A percentile compares a stretch with the other conserved stretches of the same genome.
These are phyloP conservation scores for Euphrasia confusa DNA, from an alignment of 257 asterid genomes.

Conservation along the genomic window DNA sequence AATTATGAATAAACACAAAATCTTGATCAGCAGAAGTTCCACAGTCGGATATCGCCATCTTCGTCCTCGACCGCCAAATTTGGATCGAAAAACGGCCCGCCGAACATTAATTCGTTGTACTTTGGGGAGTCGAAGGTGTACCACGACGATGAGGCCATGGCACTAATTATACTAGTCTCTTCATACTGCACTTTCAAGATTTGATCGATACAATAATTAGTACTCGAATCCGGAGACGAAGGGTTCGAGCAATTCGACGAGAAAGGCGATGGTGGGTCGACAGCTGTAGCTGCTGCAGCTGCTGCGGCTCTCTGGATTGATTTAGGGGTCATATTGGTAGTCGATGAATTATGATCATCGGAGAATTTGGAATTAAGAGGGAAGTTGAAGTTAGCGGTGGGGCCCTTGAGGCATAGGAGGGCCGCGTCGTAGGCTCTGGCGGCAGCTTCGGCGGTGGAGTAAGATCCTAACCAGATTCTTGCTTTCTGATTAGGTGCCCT, in stretches of 20 bases:
- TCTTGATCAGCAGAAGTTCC: slow-evolving; percentile 51
- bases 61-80: slow-evolving; percentile 41
- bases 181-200: slow-evolving; percentile 21
- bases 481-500: slow-evolving; percentile 94
- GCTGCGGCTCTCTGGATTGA: slow-evolving; percentile 75
- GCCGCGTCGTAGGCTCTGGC: slow-evolving; percentile 98
- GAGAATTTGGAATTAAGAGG: slow-evolving; percentile 35
- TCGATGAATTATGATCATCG: not conserved
- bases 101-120: slow-evolving; percentile 59
- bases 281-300: slow-evolving; percentile 35
- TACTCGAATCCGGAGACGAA: not conserved
- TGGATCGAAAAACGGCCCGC: slow-evolving; percentile 61
- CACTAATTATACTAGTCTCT: slow-evolving; percentile 17
- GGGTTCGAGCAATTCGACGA: not conserved
- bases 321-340: slow-evolving; percentile 55
- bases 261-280: not conserved
- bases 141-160: slow-evolving; percentile 56
- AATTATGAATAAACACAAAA: too few species aligned
- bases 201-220: not conserved
- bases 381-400: slow-evolving; percentile 64
- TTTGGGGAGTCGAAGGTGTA: slow-evolving; percentile 74
- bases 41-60: slow-evolving; percentile 58
- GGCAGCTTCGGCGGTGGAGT: slow-evolving; percentile 90
- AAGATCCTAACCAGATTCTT: slow-evolving; percentile 91
- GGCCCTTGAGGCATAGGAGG: slow-evolving; percentile 66